phyloP scores from a whole-genome alignment of 495 filamentous ascomycete genomes.

The Aspergillus panamensis region DNA sequence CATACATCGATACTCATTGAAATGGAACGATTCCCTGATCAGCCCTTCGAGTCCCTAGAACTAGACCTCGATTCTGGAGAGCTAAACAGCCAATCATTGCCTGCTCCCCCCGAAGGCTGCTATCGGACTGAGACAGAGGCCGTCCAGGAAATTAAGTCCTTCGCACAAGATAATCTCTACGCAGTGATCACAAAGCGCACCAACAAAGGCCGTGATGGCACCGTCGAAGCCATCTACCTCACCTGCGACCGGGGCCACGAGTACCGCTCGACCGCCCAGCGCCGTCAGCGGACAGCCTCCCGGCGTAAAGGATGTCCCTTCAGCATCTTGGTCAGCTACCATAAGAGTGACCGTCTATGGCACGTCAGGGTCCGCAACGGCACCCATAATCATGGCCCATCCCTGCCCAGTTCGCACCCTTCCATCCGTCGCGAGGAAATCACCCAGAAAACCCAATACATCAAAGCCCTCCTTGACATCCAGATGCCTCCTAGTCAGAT shows the following conservation, averaged over 20 bases:
- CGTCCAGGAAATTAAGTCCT: slow-evolving; percentile 12
- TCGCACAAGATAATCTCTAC: slow-evolving; percentile 10
- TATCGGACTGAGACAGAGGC: slow-evolving; percentile 14
- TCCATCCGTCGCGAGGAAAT: slow-evolving; percentile 15
- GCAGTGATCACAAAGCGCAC: slow-evolving; percentile 16
- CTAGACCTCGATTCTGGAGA: neutral
- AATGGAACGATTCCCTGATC: neutral
- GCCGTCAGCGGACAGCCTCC: slow-evolving; percentile 10
- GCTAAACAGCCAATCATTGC: neutral
- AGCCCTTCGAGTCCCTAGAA: neutral
- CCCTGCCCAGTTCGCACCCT: slow-evolving; percentile 5
- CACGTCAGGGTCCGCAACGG: slow-evolving; percentile 13
- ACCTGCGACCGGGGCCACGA: slow-evolving; percentile 16
- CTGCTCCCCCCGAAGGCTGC: slow-evolving; percentile 5
- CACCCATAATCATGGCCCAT: slow-evolving; percentile 13
- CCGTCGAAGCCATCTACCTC: slow-evolving; percentile 14
- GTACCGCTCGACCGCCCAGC: slow-evolving; percentile 14
- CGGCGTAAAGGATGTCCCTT: slow-evolving; percentile 15
- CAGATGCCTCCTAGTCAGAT: slow-evolving; percentile 17
- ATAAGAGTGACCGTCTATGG: slow-evolving; percentile 12
- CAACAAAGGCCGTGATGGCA: slow-evolving; percentile 16
- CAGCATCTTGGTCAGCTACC: slow-evolving; percentile 13
- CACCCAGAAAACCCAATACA: slow-evolving; percentile 13
- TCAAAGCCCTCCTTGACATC: slow-evolving; percentile 18
- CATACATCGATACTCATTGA: neutral